Base-by-base conservation (phyloP, 768 basidiomycete species). In the Boletus rubescentipes region DNA sequence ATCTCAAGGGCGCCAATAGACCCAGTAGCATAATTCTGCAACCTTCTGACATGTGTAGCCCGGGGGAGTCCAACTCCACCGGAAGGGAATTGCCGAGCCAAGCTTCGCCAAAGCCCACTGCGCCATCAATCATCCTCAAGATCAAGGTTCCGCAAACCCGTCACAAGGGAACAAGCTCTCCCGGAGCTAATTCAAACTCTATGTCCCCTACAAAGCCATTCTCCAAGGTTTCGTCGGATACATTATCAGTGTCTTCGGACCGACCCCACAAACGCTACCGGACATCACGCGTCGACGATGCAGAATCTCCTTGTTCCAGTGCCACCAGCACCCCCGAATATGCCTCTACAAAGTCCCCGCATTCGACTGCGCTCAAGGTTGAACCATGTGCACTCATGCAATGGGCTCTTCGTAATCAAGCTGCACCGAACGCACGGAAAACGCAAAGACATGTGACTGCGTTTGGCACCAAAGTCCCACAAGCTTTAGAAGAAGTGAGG, bases 381-480 rank as follows among this genome's bases (percentile, higher is more conserved):
- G 69, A 70, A 21, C 59, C 62, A 26, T 78, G 75, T 53, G 55
- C 71, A 29, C 68, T 79, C 29, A 69, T 85, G 68, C 74, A 77
- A 29, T 74, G 81, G 47, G 84, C 84, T 6, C 62, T 77, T 26
- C 81, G 83, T 26, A 78, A 69, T 53, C 73, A 77, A 45, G 68
- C 70, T 10, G 71, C 73, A 39, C 77, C 75, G 14, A 73, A 72
- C 18, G 70, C 74, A 21, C 71, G 82, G 50, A 78, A 80, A 63
- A 77, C 80, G 11, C 75, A 77, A 57, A 75, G 85, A 53, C 77
- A 81, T 57, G 69, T 78, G 38, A 77, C 74, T 15, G 82, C 85
- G 9, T 89, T 87, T 62, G 87, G 87, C 0, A 72, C 74, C 39
- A 77, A 81, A 57, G 72, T 86, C n/a, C 81, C 81, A 6, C 60